Base-by-base conservation (phyloP, 192 early-diverging fungal genomes). In the Ramicandelaber brevisporus region DNA sequence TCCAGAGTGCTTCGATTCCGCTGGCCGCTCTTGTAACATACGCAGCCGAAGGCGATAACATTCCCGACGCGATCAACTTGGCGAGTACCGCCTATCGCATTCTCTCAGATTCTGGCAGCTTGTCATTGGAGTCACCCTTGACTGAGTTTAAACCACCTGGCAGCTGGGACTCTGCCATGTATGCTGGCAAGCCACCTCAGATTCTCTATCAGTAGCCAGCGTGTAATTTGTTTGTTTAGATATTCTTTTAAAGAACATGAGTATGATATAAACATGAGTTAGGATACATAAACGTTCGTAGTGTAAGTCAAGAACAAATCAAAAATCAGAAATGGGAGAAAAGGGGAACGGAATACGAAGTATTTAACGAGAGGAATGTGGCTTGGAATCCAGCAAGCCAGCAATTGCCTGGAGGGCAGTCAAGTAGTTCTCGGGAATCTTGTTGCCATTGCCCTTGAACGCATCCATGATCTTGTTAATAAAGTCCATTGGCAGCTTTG, bases 21-120 rank as follows among this genome's bases (percentile, higher is more conserved):
- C 36, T 58, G 18, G 25, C 55, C 16, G 50, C 62, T 13, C 29
- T 70, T 6, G 42, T 66, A 0, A 50, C 60, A 41, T 64, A 74
- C 57, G 75, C 61, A 5, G 57, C 63, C 32, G 75, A 78, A 43
- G 75, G 75, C 40, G 65, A 78, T 34, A 78, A 78, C 44, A 53
- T 68, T 3, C 59, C 57, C 1, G 75, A 78, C 32, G 62, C 65
- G 11, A 59, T 74, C 16, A 46, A 46, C 20, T 38, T 69, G 31
- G 69, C 67, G 18, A 70, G 69, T 34, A 43, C 52, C 7, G 33
- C 20, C 29, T 48, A 55, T 17, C 33, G 36, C 2, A 33, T 34
- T 14, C 38, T 55, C 10, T 38, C 26, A 2, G 22, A n/a, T n/a
- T 48, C 48, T 17, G 36, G 36, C 2, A 33, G 34, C 15, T 36